phyloP scores from a whole-genome alignment of 805 yeast species.

The Candida vaughaniae region DNA sequence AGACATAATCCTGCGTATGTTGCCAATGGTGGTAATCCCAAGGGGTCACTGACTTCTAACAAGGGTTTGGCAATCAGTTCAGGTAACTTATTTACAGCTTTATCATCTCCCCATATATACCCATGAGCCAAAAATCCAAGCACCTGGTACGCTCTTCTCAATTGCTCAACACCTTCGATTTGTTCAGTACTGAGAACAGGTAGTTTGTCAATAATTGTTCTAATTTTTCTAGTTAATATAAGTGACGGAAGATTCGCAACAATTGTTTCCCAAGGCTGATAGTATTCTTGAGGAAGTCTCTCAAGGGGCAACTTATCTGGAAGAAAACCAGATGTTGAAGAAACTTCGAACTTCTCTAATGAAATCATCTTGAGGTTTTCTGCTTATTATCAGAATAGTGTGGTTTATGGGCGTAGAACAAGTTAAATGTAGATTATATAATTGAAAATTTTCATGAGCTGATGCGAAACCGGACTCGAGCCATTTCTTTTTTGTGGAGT shows the following conservation, averaged over 20 bases:
- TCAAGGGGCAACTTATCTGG: slow-evolving; percentile 67
- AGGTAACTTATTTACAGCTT: slow-evolving; percentile 65
- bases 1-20: slow-evolving; percentile 85
- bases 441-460: neutral
- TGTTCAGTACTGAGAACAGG: slow-evolving; percentile 54
- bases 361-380: slow-evolving; percentile 17
- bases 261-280: slow-evolving; percentile 73
- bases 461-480: slow-evolving; percentile 1
- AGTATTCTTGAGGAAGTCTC: slow-evolving; percentile 59
- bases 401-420: too few species aligned
- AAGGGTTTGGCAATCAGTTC: slow-evolving; percentile 69
- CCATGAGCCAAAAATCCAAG: slow-evolving; percentile 83
- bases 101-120: slow-evolving; percentile 80
- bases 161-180: slow-evolving; percentile 47
- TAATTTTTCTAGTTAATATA: slow-evolving; percentile 60
- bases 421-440: too few species aligned
- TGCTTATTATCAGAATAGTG: too few species aligned
- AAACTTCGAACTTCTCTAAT: slow-evolving; percentile 66
- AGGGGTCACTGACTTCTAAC: slow-evolving; percentile 50
- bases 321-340: slow-evolving; percentile 72
- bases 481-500: too few species aligned
- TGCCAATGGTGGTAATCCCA: slow-evolving; percentile 82
- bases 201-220: slow-evolving; percentile 62
- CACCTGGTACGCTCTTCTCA: slow-evolving; percentile 78
- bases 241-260: slow-evolving; percentile 70